Percentiles rank a stretch among this genome's conserved stretches.
These are phyloP conservation scores for Nakazawaea anatomiae DNA, from an alignment of 805 yeast genomes.

Conservation along the genomic window DNA sequence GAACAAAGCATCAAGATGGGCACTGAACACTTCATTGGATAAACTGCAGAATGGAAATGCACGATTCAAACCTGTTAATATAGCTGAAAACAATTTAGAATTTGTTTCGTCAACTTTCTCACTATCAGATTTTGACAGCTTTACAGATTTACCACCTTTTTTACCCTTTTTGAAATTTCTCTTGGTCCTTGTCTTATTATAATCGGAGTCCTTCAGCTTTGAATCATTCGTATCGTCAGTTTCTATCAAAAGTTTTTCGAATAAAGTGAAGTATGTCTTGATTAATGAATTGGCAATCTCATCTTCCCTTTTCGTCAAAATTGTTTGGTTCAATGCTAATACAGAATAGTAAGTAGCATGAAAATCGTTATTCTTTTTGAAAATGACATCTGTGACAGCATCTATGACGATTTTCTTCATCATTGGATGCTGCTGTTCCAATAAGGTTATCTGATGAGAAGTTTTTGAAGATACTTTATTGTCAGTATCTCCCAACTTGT, in stretches of 20 bases:
- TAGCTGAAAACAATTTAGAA: slow-evolving; percentile 80
- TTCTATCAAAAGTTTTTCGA: slow-evolving; percentile 75
- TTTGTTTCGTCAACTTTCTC: slow-evolving; percentile 75
- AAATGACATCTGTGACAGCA: slow-evolving; percentile 73
- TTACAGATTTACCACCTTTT: slow-evolving; percentile 81
- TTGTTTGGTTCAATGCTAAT: slow-evolving; percentile 88
- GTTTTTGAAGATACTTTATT: slow-evolving; percentile 87
- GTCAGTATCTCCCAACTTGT: slow-evolving; percentile 90
- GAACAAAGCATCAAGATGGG: slow-evolving; percentile 80
- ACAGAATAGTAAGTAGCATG: slow-evolving; percentile 86
- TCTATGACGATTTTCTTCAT: slow-evolving; percentile 83
- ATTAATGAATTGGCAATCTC: slow-evolving; percentile 80
- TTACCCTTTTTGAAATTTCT: slow-evolving; percentile 76
- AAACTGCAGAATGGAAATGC: slow-evolving; percentile 89
- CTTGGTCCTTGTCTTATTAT: slow-evolving; percentile 59
- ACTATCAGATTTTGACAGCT: slow-evolving; percentile 50
- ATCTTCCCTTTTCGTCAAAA: slow-evolving; percentile 70
- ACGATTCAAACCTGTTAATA: slow-evolving; percentile 91
- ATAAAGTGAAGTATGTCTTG: slow-evolving; percentile 78
- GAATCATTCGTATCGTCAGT: slow-evolving; percentile 34
- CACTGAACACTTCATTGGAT: slow-evolving; percentile 60
- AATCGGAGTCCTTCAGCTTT: slow-evolving; percentile 35
- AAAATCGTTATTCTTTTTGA: slow-evolving; percentile 71
- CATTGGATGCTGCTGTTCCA: slow-evolving; percentile 91
- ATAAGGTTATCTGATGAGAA: slow-evolving; percentile 69